A percentile compares a stretch with the other conserved stretches of the same genome.
Evolutionary conservation across 352 stramenopile species (phyloP).

Genomic region (Globisporangium yorkense): DNA sequence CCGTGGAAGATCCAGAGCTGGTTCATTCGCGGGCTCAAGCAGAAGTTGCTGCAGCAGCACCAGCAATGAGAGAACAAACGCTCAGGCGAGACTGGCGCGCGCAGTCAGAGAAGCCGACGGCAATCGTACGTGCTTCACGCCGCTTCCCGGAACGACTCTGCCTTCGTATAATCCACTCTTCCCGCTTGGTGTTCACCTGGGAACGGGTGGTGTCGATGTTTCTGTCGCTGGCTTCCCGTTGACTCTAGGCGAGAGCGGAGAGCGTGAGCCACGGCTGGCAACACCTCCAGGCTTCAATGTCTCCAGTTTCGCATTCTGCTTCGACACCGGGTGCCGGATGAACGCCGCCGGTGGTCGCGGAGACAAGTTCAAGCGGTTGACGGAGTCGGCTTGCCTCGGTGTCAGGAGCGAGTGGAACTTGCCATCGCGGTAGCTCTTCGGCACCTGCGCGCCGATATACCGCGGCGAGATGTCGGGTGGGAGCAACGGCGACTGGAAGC

Average conservation of each 20-base stretch:
- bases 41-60: conserved; percentile 17
- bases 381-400: conserved; percentile 35
- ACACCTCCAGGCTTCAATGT: neutral
- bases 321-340: conserved; percentile 20
- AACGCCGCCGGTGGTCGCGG: conserved; percentile 14
- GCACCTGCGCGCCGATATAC: conserved; percentile 42
- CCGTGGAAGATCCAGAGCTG: conserved; percentile 46
- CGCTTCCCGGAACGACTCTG: neutral
- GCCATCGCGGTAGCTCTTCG: conserved; percentile 51
- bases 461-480: conserved; percentile 42
- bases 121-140: neutral
- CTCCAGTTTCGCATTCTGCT: conserved; percentile 10
- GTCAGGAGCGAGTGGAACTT: conserved; percentile 45
- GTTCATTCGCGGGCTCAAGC: conserved; percentile 33
- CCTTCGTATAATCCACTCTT: neutral
- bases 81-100: neutral
- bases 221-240: neutral
- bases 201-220: neutral
- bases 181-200: neutral
- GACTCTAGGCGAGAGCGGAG: neutral
- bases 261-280: neutral
- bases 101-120: neutral
- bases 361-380: conserved; percentile 41
- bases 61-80: neutral
- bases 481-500: conserved; percentile 37